phyloP scores from a whole-genome alignment of 495 filamentous ascomycete genomes.

The Penicilliopsis zonata region DNA sequence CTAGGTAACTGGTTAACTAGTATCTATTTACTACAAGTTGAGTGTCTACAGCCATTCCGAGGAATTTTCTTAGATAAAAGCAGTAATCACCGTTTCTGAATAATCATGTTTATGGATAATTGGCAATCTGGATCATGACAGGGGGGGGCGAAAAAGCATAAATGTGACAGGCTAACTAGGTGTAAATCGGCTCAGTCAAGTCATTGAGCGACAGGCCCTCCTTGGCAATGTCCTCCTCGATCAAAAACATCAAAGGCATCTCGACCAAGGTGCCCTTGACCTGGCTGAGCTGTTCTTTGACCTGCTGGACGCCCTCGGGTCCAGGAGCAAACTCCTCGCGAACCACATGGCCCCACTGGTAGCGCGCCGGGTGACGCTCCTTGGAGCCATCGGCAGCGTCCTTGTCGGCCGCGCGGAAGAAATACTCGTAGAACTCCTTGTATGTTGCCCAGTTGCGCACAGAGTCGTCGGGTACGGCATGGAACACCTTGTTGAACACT shows the following conservation, averaged over 20 bases:
- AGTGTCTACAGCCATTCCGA: too few relatives aligned
- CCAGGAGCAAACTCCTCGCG: slow-evolving; percentile 60
- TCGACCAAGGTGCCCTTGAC: slow-evolving; percentile 76
- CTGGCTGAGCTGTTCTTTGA: slow-evolving; percentile 69
- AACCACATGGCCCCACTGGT: slow-evolving; percentile 79
- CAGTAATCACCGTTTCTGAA: too few relatives aligned
- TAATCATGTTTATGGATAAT: too few relatives aligned
- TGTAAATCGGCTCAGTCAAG: slow-evolving; percentile 76
- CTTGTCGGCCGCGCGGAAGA: slow-evolving; percentile 46
- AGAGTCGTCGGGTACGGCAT: slow-evolving; percentile 70
- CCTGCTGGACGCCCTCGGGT: slow-evolving; percentile 47
- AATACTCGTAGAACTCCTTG: slow-evolving; percentile 68
- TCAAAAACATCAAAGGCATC: slow-evolving; percentile 86
- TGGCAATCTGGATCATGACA: too few relatives aligned
- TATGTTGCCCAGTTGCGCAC: slow-evolving; percentile 80
- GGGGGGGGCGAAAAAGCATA: too few relatives aligned
- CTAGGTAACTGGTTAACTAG: too few relatives aligned
- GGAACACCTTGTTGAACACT: slow-evolving; percentile 79
- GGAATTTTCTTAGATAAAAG: too few relatives aligned
- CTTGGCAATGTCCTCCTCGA: slow-evolving; percentile 79
- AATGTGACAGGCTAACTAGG: slow-evolving; percentile 37
- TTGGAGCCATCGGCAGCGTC: slow-evolving; percentile 25
- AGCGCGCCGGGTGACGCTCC: slow-evolving; percentile 31
- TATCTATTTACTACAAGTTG: too few relatives aligned
- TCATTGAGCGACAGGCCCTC: slow-evolving; percentile 69